Evolutionary conservation across 2,329 filamentous ascomycete species (phyloP).

Genomic region (Aureobasidium uvarum): DNA sequence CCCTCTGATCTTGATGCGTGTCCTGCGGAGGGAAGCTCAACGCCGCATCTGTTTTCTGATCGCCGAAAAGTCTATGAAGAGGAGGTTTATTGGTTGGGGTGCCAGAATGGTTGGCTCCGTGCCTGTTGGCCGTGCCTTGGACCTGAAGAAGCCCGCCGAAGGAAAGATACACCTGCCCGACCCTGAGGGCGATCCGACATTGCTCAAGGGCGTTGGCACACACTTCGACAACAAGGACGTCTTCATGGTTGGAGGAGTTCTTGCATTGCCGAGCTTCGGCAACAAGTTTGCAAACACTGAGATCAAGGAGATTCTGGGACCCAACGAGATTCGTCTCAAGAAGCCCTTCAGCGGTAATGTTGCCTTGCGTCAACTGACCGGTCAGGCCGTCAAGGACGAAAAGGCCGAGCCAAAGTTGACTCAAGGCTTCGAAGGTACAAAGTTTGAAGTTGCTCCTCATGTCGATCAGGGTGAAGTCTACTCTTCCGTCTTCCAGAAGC

Average conservation of each 20-base stretch:
- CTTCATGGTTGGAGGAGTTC: slow-evolving; percentile 73
- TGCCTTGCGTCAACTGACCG: slow-evolving; percentile 77
- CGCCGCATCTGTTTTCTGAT: slow-evolving; percentile 90
- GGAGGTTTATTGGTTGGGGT: slow-evolving; percentile 82
- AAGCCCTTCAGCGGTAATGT: slow-evolving; percentile 78
- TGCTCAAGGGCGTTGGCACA: slow-evolving; percentile 76
- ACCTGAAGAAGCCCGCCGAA: slow-evolving; percentile 73
- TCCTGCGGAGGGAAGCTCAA: slow-evolving; percentile 79
- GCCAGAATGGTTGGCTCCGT: slow-evolving; percentile 84
- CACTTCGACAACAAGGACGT: slow-evolving; percentile 68
- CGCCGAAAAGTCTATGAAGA: slow-evolving; percentile 90
- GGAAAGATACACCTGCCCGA: slow-evolving; percentile 88
- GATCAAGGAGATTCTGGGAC: slow-evolving; percentile 75
- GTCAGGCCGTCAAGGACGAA: slow-evolving; percentile 66
- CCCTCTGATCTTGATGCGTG: slow-evolving; percentile 87
- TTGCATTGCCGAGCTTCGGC: slow-evolving; percentile 83
- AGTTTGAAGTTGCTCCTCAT: slow-evolving; percentile 85
- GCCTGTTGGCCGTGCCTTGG: slow-evolving; percentile 88
- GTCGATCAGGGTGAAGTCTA: slow-evolving; percentile 94
- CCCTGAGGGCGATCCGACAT: slow-evolving; percentile 76
- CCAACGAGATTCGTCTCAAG: slow-evolving; percentile 81
- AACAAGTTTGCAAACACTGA: slow-evolving; percentile 78
- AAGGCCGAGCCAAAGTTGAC: slow-evolving; percentile 53
- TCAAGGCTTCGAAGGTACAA: slow-evolving; percentile 68
- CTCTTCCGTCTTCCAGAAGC: slow-evolving; percentile 81